Evolutionary conservation across 2,329 filamentous ascomycete genomes (phyloP), one percentile per base, ranked within the genome.

Genomic region (Colletotrichum filicis): DNA sequence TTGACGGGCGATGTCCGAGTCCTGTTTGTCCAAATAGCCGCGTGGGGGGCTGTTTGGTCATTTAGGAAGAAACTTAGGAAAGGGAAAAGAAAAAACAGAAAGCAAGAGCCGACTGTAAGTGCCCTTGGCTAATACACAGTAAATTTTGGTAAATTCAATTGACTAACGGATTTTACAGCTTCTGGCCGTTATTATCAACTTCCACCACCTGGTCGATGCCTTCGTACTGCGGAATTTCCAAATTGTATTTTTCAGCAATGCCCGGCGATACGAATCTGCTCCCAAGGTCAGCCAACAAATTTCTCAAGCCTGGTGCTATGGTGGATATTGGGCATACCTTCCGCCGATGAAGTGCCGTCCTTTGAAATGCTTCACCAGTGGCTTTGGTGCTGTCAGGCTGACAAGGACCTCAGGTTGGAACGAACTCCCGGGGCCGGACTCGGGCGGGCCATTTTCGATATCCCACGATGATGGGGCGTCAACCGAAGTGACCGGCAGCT

Each of bases 391-490:
- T 60, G 96, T 98, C 79, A 99, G 85, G 80, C 94, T 97, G 76
- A 99, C 92, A 71, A 99, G 85, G 24, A 92, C 92, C 42, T 88
- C 86, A 76, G 97, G 97, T 85, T 94, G 92, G 79, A 97, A 98
- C 5, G 87, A 91, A 78, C 92, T 92, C 1, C 95, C 96, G 0
- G 94, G 88, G 0, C 95, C 96, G 1, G 91, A 90, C 65, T 87
- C 84, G 12, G 95, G 95, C 9, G 96, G 96, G 0, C 97, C 97
- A 12, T 87, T 86, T 79, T 98, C 94, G 69, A 99, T 97, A 81
- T 97, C 92, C 97, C 97, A 99, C 1, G 94, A 97, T 37, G 94
- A 97, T 1, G 97, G 97, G 7, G 94, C 95, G 83, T 99, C 97
- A 26, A 99, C 94, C 3, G 95, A 93, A 3, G 97, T 92, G 0